Evolutionary conservation across 192 early-diverging fungal species (phyloP).

Genomic region (Glomus cerebriforme): DNA sequence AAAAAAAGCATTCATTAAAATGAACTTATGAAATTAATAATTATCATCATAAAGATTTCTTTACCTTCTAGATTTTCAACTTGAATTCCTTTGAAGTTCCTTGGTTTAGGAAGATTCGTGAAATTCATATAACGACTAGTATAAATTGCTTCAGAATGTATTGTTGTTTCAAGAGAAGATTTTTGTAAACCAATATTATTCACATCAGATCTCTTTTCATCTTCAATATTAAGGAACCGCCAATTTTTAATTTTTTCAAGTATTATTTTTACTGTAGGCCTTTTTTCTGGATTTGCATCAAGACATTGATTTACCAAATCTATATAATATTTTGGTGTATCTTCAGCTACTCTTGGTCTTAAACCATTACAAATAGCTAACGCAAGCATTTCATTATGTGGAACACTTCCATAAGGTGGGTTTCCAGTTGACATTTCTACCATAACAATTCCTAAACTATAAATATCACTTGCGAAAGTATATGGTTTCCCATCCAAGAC

Average conservation of each 20-base stretch:
- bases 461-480: conserved; percentile 41
- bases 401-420: conserved; percentile 32
- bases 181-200: no score
- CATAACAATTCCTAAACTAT: conserved; percentile 48
- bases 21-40: no score
- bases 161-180: no score
- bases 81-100: no score
- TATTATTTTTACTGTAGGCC: background rate
- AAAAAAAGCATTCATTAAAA: no score
- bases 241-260: background rate
- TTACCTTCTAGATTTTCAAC: no score
- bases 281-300: background rate
- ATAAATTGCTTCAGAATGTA: no score
- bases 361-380: background rate
- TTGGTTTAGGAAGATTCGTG: no score
- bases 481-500: conserved; percentile 35
- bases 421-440: conserved; percentile 41
- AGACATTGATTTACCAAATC: background rate
- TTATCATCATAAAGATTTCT: no score
- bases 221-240: no score
- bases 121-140: no score
- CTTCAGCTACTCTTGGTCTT: background rate
- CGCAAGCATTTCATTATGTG: background rate
- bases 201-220: no score
- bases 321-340: conserved; percentile 5